Percentiles rank a stretch among this genome's conserved stretches.
phyloP scores from a whole-genome alignment of 495 filamentous ascomycete genomes.

The Aspergillus conjunctus region DNA sequence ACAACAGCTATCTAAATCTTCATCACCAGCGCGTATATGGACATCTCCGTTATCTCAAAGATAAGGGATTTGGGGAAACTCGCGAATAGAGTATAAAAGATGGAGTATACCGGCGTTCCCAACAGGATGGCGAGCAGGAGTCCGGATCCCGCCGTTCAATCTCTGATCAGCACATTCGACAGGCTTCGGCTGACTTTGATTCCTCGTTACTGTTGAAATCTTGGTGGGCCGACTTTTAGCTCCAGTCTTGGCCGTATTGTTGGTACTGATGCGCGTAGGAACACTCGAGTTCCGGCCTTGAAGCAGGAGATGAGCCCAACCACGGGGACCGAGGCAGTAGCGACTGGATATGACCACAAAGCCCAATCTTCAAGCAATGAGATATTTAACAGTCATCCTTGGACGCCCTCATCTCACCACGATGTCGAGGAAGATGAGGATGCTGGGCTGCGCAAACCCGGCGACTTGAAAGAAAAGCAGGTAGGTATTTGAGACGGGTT shows the following conservation, averaged over 20 bases:
- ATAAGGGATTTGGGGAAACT: neutral
- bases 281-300: neutral
- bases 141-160: no score
- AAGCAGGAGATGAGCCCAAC: neutral
- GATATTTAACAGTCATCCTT: conserved; percentile 10
- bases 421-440: conserved; percentile 22
- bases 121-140: no score
- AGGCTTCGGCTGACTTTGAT: no score
- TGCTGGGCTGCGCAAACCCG: conserved; percentile 24
- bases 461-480: conserved; percentile 27
- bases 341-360: neutral
- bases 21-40: neutral
- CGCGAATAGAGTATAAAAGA: neutral
- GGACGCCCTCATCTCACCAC: conserved; percentile 5
- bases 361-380: conserved; percentile 3
- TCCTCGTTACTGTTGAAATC: no score
- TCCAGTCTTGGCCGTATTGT: no score
- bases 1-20: neutral
- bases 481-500: conserved; percentile 2
- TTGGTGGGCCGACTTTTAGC: no score
- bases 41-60: neutral
- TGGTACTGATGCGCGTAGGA: no score
- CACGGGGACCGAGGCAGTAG: neutral
- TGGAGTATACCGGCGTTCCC: neutral
- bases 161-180: no score